Evolutionary conservation across 2,329 filamentous ascomycete species (phyloP).

Genomic region (Plectosphaerella sp.): DNA sequence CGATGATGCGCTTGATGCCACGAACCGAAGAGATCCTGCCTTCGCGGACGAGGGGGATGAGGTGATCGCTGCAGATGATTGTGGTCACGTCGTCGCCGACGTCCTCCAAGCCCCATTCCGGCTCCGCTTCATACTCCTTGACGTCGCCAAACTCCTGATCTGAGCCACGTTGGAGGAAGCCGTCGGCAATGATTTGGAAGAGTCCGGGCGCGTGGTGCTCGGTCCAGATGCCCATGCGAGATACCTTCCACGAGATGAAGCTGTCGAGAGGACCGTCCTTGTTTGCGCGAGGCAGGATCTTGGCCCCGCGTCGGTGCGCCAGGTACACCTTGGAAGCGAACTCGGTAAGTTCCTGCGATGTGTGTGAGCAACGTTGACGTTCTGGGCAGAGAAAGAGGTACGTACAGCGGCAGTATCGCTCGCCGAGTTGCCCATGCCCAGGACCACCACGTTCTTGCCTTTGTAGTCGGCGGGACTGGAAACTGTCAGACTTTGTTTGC

Average conservation of each 20-base stretch:
- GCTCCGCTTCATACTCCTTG: background rate
- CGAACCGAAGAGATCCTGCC: background rate
- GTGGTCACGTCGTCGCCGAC: background rate
- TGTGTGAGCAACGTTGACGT: background rate
- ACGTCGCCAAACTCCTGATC: background rate
- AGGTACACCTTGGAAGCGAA: constrained; percentile 15
- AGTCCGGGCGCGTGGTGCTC: constrained; percentile 10
- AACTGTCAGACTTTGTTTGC: background rate
- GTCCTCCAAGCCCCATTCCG: constrained; percentile 3
- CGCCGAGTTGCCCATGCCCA: constrained; percentile 21
- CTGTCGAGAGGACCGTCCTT: constrained; percentile 14
- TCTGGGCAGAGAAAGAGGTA: background rate
- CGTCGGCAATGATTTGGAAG: constrained; percentile 10
- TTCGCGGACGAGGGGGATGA: constrained; percentile 1
- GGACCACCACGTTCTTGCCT: constrained; percentile 16
- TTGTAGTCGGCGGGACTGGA: constrained; percentile 11
- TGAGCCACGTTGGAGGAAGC: constrained; percentile 5
- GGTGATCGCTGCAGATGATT: constrained; percentile 1
- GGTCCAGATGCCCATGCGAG: constrained; percentile 11
- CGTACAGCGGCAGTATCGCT: constrained; percentile 16
- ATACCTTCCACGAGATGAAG: constrained; percentile 14
- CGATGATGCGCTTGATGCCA: constrained; percentile 13
- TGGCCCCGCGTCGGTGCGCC: constrained; percentile 16
- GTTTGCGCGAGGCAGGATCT: constrained; percentile 14
- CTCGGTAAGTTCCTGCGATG: constrained; percentile 11